A percentile compares a stretch with the other conserved stretches of the same genome.
Evolutionary conservation across 2,329 filamentous ascomycete genomes (phyloP).

Genomic region (Hirsutella minnesotensis): DNA sequence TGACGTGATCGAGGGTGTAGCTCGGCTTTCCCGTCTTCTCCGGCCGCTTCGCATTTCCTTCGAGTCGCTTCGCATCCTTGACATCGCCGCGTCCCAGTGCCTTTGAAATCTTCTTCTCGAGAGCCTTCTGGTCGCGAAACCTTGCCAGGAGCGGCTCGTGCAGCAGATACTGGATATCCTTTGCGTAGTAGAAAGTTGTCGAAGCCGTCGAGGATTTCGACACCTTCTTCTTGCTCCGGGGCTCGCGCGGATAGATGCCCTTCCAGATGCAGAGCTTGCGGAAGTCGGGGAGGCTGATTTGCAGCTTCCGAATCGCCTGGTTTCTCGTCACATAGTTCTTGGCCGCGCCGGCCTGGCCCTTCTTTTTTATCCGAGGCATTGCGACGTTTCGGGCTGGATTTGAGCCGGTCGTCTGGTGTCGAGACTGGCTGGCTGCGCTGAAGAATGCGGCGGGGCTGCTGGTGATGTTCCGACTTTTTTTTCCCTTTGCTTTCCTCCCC

Average conservation of each 20-base stretch:
- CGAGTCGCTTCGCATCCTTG: constrained; percentile 73
- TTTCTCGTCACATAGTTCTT: constrained; percentile 98
- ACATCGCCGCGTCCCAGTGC: constrained; percentile 88
- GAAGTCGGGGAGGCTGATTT: constrained; percentile 95
- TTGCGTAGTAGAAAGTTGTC: constrained; percentile 85
- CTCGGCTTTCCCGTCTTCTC: constrained; percentile 85
- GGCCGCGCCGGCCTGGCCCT: constrained; percentile 81
- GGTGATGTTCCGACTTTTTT: constrained; percentile 15
- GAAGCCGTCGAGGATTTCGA: constrained; percentile 80
- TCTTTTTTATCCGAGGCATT: constrained; percentile 81
- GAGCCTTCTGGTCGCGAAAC: constrained; percentile 92
- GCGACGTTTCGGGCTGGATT: constrained; percentile 7
- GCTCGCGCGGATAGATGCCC: constrained; percentile 96
- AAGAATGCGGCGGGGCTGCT: constrained; percentile 20
- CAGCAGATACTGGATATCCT: constrained; percentile 96
- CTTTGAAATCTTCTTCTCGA: constrained; percentile 94
- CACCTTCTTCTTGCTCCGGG: constrained; percentile 92
- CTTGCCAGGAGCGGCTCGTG: constrained; percentile 90
- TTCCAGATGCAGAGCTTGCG: constrained; percentile 99
- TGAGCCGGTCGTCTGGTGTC: constrained; percentile 6
- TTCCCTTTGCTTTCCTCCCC: constrained; percentile 7
- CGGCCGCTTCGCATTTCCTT: constrained; percentile 73
- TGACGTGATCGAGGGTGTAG: constrained; percentile 89
- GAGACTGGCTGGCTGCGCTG: constrained; percentile 8
- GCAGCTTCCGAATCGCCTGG: constrained; percentile 92